Percentiles rank a stretch among this genome's conserved stretches.
These are phyloP conservation scores for Phytophthora sp. DNA, from an alignment of 352 stramenopile species.

Conservation along the genomic window DNA sequence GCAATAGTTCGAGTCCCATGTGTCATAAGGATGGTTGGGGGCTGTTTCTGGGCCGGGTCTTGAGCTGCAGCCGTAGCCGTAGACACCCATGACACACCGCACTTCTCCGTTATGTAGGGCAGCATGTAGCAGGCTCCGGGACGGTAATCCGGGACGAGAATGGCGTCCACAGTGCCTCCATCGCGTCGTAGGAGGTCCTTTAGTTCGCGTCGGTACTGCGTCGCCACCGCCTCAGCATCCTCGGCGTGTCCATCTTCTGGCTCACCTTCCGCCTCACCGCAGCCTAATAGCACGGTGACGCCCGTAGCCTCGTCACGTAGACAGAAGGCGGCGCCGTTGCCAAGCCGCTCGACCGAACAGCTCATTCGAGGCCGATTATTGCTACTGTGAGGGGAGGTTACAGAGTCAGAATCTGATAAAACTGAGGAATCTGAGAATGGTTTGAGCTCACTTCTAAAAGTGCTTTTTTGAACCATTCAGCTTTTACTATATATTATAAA, in stretches of 20 bases:
- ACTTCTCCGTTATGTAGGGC: constrained; percentile 75
- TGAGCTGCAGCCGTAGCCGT: constrained; percentile 6
- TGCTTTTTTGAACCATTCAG: no score
- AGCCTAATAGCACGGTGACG: constrained; percentile 64
- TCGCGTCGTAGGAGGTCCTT: constrained; percentile 58
- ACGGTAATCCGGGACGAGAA: constrained; percentile 75
- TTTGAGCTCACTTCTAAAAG: no score
- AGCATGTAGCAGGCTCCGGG: constrained; percentile 76
- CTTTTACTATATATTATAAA: no score
- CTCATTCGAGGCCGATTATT: constrained; percentile 49
- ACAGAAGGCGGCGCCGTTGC: constrained; percentile 69
- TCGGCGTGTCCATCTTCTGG: constrained; percentile 50
- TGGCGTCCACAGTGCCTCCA: constrained; percentile 48
- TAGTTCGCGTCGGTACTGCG: constrained; percentile 66
- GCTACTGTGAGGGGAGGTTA: not conserved
- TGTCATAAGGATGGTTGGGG: constrained; percentile 72
- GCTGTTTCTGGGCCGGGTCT: constrained; percentile 35
- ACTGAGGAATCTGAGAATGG: not conserved
- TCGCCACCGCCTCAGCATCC: constrained; percentile 32
- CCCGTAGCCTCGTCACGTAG: constrained; percentile 63
- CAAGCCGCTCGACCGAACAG: constrained; percentile 69
- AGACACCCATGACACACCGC: constrained; percentile 29
- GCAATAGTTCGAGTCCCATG: constrained; percentile 78
- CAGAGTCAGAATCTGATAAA: constrained; percentile 18
- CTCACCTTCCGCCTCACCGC: constrained; percentile 48